A percentile compares a stretch with the other conserved stretches of the same genome.
Conservation (phyloP, 306 rosid species). For the Alnus glutinosa region DNA sequence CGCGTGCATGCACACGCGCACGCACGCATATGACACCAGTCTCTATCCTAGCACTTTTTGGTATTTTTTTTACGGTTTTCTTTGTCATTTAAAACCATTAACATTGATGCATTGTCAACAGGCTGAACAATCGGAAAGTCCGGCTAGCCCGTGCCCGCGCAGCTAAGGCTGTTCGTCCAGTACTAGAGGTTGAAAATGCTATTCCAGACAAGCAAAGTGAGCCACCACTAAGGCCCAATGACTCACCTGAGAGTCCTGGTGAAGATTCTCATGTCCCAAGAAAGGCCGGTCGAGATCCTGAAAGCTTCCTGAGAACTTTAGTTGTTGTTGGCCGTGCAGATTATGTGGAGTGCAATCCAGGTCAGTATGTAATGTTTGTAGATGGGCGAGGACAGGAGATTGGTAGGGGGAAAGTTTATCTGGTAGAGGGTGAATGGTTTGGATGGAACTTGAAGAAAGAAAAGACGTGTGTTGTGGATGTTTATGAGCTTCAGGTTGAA, state of each 20-base stretch:
- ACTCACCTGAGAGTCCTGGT: slow-evolving; percentile 51
- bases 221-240: slow-evolving; percentile 36
- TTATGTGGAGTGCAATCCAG: slow-evolving; percentile 50
- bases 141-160: slow-evolving; percentile 69
- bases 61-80: slow-evolving; percentile 8
- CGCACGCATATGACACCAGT: background rate
- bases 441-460: slow-evolving; percentile 65
- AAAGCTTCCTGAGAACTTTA: slow-evolving; percentile 30
- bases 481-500: slow-evolving; percentile 60
- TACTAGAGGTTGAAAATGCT: slow-evolving; percentile 45
- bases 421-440: slow-evolving; percentile 62
- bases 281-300: slow-evolving; percentile 47
- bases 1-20: background rate
- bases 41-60: background rate
- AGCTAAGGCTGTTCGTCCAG: slow-evolving; percentile 60
- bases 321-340: slow-evolving; percentile 37
- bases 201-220: slow-evolving; percentile 52
- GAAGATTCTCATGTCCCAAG: slow-evolving; percentile 39
- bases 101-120: slow-evolving; percentile 29
- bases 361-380: slow-evolving; percentile 54
- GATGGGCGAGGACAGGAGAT: slow-evolving; percentile 48
- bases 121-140: slow-evolving; percentile 95
- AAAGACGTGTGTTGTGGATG: slow-evolving; percentile 58
- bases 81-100: slow-evolving; percentile 12
- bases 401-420: slow-evolving; percentile 65